Conservation (phyloP, 768 basidiomycete genomes). For the Cystobasidium ongulense region DNA sequence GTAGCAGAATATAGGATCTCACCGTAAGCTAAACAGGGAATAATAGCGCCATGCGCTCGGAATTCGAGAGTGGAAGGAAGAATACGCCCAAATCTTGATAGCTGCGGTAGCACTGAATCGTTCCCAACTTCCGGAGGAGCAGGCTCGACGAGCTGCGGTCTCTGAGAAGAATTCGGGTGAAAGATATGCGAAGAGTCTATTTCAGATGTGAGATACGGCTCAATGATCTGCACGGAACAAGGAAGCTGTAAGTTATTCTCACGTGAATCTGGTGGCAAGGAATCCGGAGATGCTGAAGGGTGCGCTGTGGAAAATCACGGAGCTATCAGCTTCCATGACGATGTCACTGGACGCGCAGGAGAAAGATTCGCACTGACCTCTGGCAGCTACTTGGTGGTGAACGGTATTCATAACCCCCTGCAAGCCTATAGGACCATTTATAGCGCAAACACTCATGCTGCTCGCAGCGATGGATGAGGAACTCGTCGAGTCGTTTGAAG, state of each 20-base stretch:
- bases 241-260: background rate
- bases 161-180: background rate
- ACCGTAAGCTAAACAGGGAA: conserved; percentile 25
- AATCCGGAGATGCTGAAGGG: background rate
- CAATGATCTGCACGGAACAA: background rate
- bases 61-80: background rate
- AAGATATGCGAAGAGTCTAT: background rate
- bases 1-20: background rate
- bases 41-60: background rate
- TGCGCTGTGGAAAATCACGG: background rate
- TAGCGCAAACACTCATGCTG: background rate
- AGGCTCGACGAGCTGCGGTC: background rate
- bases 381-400: background rate
- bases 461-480: background rate
- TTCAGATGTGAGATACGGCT: too few relatives aligned
- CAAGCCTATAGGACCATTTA: background rate
- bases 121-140: background rate
- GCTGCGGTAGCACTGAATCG: background rate
- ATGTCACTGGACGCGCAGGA: too few relatives aligned
- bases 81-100: background rate
- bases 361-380: too few relatives aligned
- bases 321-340: too few relatives aligned
- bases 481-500: background rate
- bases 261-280: background rate
- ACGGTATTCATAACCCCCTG: background rate